These are phyloP conservation scores for Colletotrichum horii DNA, from an alignment of 2,329 filamentous ascomycete species.

Conservation along the genomic window DNA sequence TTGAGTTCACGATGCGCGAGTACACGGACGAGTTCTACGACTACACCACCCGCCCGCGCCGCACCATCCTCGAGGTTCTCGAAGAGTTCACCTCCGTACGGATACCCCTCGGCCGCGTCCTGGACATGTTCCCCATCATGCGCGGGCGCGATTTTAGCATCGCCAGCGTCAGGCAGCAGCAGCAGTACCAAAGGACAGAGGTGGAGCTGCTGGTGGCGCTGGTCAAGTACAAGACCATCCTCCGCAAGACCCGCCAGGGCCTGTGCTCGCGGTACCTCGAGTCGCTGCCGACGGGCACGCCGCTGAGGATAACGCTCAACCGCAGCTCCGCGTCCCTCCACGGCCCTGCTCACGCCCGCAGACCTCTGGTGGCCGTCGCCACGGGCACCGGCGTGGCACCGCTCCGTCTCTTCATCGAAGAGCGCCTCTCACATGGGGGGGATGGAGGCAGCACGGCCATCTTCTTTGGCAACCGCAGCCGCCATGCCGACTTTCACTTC, in stretches of 20 bases:
- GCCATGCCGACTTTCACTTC: slow-evolving; percentile 81
- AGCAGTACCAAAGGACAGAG: slow-evolving; percentile 32
- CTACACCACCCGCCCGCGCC: slow-evolving; percentile 88
- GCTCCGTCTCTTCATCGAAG: slow-evolving; percentile 79
- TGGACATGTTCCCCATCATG: slow-evolving; percentile 79
- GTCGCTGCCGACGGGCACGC: slow-evolving; percentile 61
- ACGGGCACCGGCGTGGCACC: slow-evolving; percentile 90
- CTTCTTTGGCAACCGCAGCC: slow-evolving; percentile 86
- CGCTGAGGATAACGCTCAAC: slow-evolving; percentile 65
- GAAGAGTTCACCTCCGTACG: slow-evolving; percentile 87
- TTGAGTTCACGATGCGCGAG: slow-evolving; percentile 81
- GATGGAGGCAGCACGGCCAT: slow-evolving; percentile 52
- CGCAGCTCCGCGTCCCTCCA: slow-evolving; percentile 49
- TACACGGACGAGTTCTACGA: slow-evolving; percentile 93
- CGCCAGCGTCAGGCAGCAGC: slow-evolving; percentile 68
- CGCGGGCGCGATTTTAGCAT: slow-evolving; percentile 95
- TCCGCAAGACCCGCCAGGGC: slow-evolving; percentile 82
- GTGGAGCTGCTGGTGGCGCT: slow-evolving; percentile 84
- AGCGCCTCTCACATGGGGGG: slow-evolving; percentile 54
- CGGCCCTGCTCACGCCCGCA: slow-evolving; percentile 37
- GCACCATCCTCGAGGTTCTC: slow-evolving; percentile 90
- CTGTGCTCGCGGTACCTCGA: slow-evolving; percentile 90
- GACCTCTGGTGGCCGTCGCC: slow-evolving; percentile 77
- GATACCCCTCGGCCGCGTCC: slow-evolving; percentile 75
- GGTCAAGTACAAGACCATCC: slow-evolving; percentile 88